Evolutionary conservation across 345 rosid species (phyloP), one percentile per base, ranked within the genome.

Genomic region (Eucalyptus cloeziana): DNA sequence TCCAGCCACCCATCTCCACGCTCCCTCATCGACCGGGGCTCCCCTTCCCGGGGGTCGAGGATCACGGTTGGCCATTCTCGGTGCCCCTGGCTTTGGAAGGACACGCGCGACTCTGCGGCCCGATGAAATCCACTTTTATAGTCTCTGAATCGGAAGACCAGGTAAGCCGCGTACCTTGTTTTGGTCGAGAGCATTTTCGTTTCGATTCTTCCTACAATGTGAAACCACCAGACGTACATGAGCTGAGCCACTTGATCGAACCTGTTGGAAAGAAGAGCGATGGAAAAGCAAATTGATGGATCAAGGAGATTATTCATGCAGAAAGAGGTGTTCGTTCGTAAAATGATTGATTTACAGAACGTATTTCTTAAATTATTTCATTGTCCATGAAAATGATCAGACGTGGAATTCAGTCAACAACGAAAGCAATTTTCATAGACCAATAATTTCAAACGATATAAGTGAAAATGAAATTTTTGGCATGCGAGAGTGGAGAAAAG

Each of bases 91-190:
- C 64, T 58, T 25, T 25, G 14, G n/a, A 25, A 7, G 5, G n/a
- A 11, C 64, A 58, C 14, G 1, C 14, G n/a, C 13, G n/a, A 1
- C n/a, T 25, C n/a, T 0, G 7, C 6, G 0, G 64, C 14, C 64
- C 14, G 14, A 25, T 25, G 0, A 10, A 58, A 5, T 25, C 64
- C 64, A 0, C 7, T 1, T 11, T 0, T 25, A 12, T 24, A 0
- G 3, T 25, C 30, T 10, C 3, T 1, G 3, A 58, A 58, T 11
- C 0, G 3, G 30, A 25, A 58, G n/a, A 58, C 7, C 14, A 58
- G 64, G n/a, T 25, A 58, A 10, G n/a, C 64, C 14, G 14, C 3
- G 7, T 58, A 58, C 13, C 3, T 25, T 12, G 64, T 25, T 25
- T 10, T 1, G n/a, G n/a, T 12, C 67, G 67, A 27, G 14, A 60